These are phyloP conservation scores for Metschnikowia koreensis DNA, from an alignment of 805 yeast genomes.

Conservation along the genomic window DNA sequence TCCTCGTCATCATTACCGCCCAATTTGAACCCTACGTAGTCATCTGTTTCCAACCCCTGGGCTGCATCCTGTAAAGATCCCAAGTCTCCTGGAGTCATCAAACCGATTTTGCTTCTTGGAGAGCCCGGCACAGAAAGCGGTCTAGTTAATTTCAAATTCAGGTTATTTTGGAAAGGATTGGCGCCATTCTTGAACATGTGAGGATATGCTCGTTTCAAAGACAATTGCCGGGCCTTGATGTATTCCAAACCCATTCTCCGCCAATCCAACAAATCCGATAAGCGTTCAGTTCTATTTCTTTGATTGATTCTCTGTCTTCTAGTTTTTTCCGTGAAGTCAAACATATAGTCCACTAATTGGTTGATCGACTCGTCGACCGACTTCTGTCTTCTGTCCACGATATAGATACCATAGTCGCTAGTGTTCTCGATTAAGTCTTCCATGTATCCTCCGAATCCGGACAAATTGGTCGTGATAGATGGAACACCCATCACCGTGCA, in stretches of 20 bases:
- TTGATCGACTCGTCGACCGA: slow-evolving; percentile 90
- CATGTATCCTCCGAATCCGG: slow-evolving; percentile 98
- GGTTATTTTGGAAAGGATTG: slow-evolving; percentile 44
- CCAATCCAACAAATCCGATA: slow-evolving; percentile 94
- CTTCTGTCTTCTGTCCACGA: slow-evolving; percentile 91
- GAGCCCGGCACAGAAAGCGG: slow-evolving; percentile 98
- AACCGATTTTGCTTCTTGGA: slow-evolving; percentile 69
- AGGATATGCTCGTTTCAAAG: slow-evolving; percentile 92
- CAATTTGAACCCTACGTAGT: slow-evolving; percentile 62
- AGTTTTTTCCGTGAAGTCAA: slow-evolving; percentile 80
- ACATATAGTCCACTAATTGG: slow-evolving; percentile 87
- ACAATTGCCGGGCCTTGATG: slow-evolving; percentile 88
- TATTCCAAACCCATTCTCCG: slow-evolving; percentile 97
- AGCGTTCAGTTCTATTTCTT: slow-evolving; percentile 93
- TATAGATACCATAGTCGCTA: slow-evolving; percentile 93
- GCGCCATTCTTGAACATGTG: slow-evolving; percentile 62
- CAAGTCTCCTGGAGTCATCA: slow-evolving; percentile 97
- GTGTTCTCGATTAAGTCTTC: slow-evolving; percentile 95
- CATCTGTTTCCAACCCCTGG: slow-evolving; percentile 67
- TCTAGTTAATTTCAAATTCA: slow-evolving; percentile 72
- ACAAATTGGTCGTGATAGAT: slow-evolving; percentile 89
- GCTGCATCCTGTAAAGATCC: slow-evolving; percentile 93
- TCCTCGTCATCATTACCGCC: slow-evolving; percentile 45
- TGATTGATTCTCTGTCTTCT: slow-evolving; percentile 97
- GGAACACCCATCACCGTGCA: slow-evolving; percentile 99